Base-by-base conservation (phyloP, 2,329 filamentous ascomycete species). In the Trichoderma guizhouense region DNA sequence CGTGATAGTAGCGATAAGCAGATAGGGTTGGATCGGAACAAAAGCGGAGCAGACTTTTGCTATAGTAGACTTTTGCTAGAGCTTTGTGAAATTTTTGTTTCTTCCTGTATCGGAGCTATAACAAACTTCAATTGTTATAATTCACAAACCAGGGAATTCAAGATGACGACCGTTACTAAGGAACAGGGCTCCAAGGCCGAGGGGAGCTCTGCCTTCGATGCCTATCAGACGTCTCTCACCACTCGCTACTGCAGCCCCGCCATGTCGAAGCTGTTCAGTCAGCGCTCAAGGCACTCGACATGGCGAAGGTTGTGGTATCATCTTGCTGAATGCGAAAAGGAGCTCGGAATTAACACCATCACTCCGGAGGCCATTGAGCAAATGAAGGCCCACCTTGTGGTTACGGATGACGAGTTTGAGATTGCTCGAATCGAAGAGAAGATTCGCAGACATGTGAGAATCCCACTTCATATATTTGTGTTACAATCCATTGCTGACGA, bases 241-340 rank as follows among this genome's bases (percentile, higher is more conserved):
- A 87, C 86, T 76, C 89, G 93, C 77, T 96, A 96, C 85, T 90
- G 90, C 82, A 92, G 88, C 76, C 79, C 81, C 74, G 92, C 92
- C 82, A 95, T 96, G 92, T 88, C 91, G 77, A 86, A 88, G 75
- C 89, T 97, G 73, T 98, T 97, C 86, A 91, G 90, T 76, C 89
- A 91, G 72, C 89, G 93, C 57, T 91, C 89, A 69, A 88, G 94
- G 34, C 90, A 91, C 81, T 91, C 89, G 55, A 94, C 90, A 70
- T 97, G 94, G 94, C 90, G 94, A 74, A 87, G 93, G 80, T 89
- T 97, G 21, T 98, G 95, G 95, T 84, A 95, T 58, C 90, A 87
- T 83, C 91, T 97, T 12, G 94, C 94, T 28, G 91, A 97, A 85
- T 86, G 88, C 11, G 92, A 97, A 85, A 91, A 90, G 80, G 92